A percentile compares a stretch with the other conserved stretches of the same genome.
Conservation (phyloP, 2,329 filamentous ascomycete genomes). For the Zymoseptoria pseudotritici region DNA sequence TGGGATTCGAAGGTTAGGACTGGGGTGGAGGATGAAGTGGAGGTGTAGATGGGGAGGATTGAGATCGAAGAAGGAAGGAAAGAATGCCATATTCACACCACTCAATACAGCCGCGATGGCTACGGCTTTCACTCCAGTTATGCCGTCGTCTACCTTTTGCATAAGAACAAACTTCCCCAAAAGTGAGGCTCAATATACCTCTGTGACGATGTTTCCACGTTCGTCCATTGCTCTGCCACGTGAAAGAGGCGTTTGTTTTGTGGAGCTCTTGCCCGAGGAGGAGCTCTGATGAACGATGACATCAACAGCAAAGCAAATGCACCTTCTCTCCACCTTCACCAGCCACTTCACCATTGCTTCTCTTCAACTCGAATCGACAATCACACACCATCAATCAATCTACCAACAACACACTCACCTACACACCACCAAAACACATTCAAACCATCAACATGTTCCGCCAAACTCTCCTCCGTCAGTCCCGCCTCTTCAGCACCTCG, state of each 20-base stretch:
- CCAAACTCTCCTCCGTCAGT: constrained; percentile 37
- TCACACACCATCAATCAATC: neutral
- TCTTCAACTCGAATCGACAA: neutral
- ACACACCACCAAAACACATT: neutral
- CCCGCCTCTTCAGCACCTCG: constrained; percentile 49
- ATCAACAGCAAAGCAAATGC: neutral
- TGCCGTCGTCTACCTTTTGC: neutral
- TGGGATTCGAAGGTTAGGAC: neutral
- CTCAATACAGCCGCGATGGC: neutral
- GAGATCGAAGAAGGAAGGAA: neutral
- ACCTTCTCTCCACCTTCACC: neutral
- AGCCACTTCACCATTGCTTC: neutral
- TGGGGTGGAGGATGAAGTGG: neutral
- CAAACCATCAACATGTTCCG: constrained; percentile 38
- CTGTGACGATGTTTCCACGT: neutral
- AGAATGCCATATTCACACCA: neutral
- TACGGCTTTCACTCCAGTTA: neutral
- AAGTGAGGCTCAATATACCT: neutral
- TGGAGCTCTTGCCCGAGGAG: neutral
- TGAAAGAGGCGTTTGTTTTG: neutral
- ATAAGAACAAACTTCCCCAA: too few species aligned
- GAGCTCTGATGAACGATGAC: neutral
- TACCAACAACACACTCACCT: neutral
- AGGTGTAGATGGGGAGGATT: neutral
- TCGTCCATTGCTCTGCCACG: neutral